Base-by-base conservation (phyloP, 108 stramenopile species). In the Parmales sp. region DNA sequence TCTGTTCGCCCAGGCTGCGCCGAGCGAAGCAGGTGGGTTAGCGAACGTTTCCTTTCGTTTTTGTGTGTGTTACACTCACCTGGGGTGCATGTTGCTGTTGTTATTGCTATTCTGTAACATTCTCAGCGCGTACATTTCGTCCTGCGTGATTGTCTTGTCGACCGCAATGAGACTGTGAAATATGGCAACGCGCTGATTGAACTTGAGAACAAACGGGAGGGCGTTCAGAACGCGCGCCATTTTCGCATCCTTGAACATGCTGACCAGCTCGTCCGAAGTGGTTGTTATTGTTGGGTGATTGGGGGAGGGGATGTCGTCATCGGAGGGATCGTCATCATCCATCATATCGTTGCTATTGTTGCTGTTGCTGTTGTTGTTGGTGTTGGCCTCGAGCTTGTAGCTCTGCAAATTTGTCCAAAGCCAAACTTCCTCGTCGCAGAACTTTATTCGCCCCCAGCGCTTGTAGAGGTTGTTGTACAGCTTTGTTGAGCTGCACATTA, bases 401-500 rank as follows among this genome's bases (percentile, higher is more conserved):
- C 74, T 37, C 75, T 45, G 19, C 45, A 88, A 45, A 49, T 73
- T 75, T 3, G 88, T 87, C 68, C 89, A 92, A 82, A 80, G 82
- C 88, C 88, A 92, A 8, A 67, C 38, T 2, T 78, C 75, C 72
- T 92, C 88, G 18, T 80, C 83, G 68, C 88, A 89, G 67, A 92
- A 89, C 11, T 81, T 64, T 29, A 91, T 73, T 28, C 91, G 80
- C 69, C 76, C 87, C 91, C 91, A 92, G 67, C 91, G 76, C 51
- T 87, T 85, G 70, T 91, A 78, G 41, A 91, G 54, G 26, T 82
- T 82, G 71, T 88, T 88, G 88, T 86, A 91, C 18, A 89, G 63
- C 54, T 91, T 91, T 0, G 88, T 91, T 36, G n/a, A n/a, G n/a
- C n/a, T n/a, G n/a, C n/a, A n/a, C 85, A 86, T 16, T 88, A 86